Conservation (phyloP, 139 green algal genomes). For the Chlorella vulgaris region DNA sequence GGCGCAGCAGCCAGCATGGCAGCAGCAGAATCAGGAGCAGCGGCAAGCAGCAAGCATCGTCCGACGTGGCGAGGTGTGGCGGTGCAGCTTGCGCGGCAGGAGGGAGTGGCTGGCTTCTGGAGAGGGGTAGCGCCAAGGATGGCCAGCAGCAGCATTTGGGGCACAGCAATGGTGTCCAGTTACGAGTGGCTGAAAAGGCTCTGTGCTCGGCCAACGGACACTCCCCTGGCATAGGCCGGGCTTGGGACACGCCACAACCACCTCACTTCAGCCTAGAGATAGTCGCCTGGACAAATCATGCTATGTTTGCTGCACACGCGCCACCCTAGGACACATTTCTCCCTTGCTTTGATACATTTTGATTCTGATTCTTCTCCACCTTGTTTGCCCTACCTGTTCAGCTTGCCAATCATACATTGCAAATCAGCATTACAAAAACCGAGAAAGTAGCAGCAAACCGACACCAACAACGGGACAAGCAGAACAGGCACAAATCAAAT, state of each 20-base stretch:
- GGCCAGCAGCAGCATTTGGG: conserved; percentile 80
- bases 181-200: conserved; percentile 85
- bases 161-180: conserved; percentile 62
- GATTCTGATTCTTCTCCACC: too few relatives aligned
- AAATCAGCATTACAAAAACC: too few relatives aligned
- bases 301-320: too few relatives aligned
- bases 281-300: too few relatives aligned
- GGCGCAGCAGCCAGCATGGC: conserved; percentile 4
- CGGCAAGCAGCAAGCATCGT: neutral
- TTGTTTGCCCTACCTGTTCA: too few relatives aligned
- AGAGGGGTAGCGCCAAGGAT: conserved; percentile 79
- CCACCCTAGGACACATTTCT: too few relatives aligned
- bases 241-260: neutral
- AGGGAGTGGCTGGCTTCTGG: conserved; percentile 77
- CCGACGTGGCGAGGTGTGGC: conserved; percentile 24
- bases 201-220: conserved; percentile 48
- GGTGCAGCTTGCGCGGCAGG: conserved; percentile 60
- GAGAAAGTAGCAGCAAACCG: too few relatives aligned
- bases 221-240: too few relatives aligned
- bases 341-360: too few relatives aligned
- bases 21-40: neutral
- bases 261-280: too few relatives aligned
- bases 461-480: neutral
- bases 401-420: too few relatives aligned
- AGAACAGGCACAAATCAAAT: neutral